Percentiles rank a stretch among this genome's conserved stretches.
phyloP scores from a whole-genome alignment of 1,284 basidiomycete genomes.

The Pseudomicrostroma phylloplanum region DNA sequence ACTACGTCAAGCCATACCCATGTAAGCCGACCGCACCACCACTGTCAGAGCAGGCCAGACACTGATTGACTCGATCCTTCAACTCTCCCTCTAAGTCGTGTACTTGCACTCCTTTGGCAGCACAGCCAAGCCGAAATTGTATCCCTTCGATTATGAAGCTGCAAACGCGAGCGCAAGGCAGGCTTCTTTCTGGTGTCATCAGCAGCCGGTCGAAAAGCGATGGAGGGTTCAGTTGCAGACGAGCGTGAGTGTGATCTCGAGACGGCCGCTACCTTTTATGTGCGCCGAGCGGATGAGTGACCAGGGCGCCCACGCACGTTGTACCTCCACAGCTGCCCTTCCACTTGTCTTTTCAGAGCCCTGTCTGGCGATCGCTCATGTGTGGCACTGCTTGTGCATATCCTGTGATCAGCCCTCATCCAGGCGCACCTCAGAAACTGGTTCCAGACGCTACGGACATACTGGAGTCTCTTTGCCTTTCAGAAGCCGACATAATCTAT shows the following conservation, averaged over 20 bases:
- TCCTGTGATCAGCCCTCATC: neutral
- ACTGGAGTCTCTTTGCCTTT: neutral
- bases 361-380: constrained; percentile 3
- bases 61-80: neutral
- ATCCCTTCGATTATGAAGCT: neutral
- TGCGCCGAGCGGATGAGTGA: neutral
- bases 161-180: neutral
- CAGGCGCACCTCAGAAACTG: neutral
- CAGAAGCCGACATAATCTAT: constrained; percentile 1
- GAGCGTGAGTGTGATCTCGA: constrained; percentile 1
- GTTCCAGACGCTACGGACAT: neutral
- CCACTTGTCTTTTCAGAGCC: constrained; percentile 7
- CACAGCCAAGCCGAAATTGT: constrained; percentile 1
- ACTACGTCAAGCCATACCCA: neutral
- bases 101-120: constrained; percentile 5
- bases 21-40: neutral
- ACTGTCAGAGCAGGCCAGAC: neutral
- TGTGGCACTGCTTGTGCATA: neutral
- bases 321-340: neutral
- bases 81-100: neutral
- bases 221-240: constrained; percentile 1
- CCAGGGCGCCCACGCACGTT: neutral
- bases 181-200: neutral
- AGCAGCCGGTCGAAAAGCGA: neutral
- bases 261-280: neutral